Base-by-base conservation (phyloP, 176 grass and related monocot genomes). In the Hordeum marinum region DNA sequence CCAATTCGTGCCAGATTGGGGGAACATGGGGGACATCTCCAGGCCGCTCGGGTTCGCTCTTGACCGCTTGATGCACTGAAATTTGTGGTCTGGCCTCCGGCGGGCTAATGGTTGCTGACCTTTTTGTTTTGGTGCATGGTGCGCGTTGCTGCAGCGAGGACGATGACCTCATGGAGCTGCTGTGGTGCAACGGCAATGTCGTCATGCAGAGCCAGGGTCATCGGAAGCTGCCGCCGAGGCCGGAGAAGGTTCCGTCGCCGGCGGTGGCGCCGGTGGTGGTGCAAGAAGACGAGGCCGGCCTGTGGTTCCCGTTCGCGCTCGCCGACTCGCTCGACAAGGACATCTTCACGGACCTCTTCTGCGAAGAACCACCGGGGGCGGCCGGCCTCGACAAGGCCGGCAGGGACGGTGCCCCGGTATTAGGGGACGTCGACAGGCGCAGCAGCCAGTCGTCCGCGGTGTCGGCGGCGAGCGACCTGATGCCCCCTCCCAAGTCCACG, bases 161-260 rank as follows among this genome's bases (percentile, higher is more conserved):
- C 20, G 83, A 89, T 63, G 90, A 93, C n/a, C 90, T 97, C 77
- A 80, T 94, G 3, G 95, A 94, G 83, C 88, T 97, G 69, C 76
- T 97, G 29, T 94, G 95, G 95, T 91, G 89, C 61, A 90, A 97
- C 52, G 92, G 92, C 17, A 86, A 97, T 84, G 88, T 97, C 20
- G 81, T 94, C 62, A 94, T 94, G 95, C 92, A 94, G 85, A 94
- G 84, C 84, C 95, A 94, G 84, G 92, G 34, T 1, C 52, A 91
- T 77, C 81, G 86, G 81, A 92, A 89, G 89, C 26, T 83, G 2
- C 78, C 90, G 41, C 87, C 85, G 11, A 80, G 80, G 85, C 68
- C 85, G 0, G 89, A 90, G 23, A 83, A 87, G 76, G 7, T 50
- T 0, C 3, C 24, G 2, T 13, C 61, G 20, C 35, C 15, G 12